A percentile compares a stretch with the other conserved stretches of the same genome.
Conservation (phyloP, 192 early-diverging fungal genomes). For the Entomortierella lignicola region DNA sequence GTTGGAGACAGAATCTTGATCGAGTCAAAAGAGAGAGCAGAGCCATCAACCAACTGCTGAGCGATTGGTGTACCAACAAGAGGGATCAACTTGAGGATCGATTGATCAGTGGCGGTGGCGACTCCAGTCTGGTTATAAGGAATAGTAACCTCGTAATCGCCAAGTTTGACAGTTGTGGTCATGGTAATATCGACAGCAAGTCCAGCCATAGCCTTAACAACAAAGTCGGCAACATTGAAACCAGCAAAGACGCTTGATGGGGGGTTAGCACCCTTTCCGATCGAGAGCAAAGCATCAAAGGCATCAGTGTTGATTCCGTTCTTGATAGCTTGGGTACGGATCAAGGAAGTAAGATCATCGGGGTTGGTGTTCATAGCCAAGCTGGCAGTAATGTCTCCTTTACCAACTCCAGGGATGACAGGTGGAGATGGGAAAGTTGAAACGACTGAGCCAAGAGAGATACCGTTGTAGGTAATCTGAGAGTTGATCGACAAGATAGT, state of each 20-base stretch:
- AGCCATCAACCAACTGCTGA: conserved; percentile 49
- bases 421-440: conserved; percentile 52
- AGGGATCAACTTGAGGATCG: conserved; percentile 56
- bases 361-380: conserved; percentile 62
- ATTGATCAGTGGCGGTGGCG: conserved; percentile 47
- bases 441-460: conserved; percentile 55
- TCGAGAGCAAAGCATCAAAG: conserved; percentile 56
- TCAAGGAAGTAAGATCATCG: conserved; percentile 45
- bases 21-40: conserved; percentile 48
- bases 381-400: conserved; percentile 49
- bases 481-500: conserved; percentile 55
- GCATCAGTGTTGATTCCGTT: conserved; percentile 43
- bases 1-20: conserved; percentile 50
- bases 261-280: conserved; percentile 24
- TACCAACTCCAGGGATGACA: conserved; percentile 25
- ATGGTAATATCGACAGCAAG: conserved; percentile 57
- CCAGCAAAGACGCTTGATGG: conserved; percentile 35
- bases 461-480: conserved; percentile 45
- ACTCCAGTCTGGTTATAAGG: conserved; percentile 56
- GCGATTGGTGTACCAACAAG: conserved; percentile 63
- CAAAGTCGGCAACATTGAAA: conserved; percentile 55
- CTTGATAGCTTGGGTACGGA: conserved; percentile 52
- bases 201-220: conserved; percentile 51
- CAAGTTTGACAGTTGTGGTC: conserved; percentile 52
- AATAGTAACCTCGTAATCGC: conserved; percentile 55